A percentile compares a stretch with the other conserved stretches of the same genome.
Conservation (phyloP, 2,329 filamentous ascomycete genomes). For the Penicillium sp. region DNA sequence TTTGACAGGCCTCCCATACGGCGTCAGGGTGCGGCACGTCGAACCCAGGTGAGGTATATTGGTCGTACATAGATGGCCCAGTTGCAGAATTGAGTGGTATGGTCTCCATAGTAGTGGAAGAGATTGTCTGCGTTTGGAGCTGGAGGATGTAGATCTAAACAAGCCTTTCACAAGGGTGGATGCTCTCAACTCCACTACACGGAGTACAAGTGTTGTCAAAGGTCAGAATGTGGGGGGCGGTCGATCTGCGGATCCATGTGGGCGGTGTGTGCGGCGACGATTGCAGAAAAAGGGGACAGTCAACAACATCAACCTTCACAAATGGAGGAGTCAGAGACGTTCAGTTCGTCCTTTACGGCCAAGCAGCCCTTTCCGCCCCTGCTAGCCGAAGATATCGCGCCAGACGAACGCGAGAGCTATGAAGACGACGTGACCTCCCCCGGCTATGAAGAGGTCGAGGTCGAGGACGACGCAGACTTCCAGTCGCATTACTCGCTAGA, state of each 20-base stretch:
- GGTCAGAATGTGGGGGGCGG: not conserved
- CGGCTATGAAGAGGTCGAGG: constrained; percentile 31
- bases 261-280: constrained; percentile 5
- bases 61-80: not conserved
- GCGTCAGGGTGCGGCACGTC: not conserved
- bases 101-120: too few species aligned
- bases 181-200: too few species aligned
- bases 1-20: not conserved
- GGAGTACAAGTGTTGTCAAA: not conserved
- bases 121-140: too few species aligned
- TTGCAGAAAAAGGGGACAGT: constrained; percentile 11
- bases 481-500: constrained; percentile 49
- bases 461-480: constrained; percentile 47
- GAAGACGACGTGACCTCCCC: constrained; percentile 33
- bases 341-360: constrained; percentile 27
- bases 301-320: constrained; percentile 6
- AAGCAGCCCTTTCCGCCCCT: constrained; percentile 39
- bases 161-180: too few species aligned
- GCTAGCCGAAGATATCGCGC: constrained; percentile 27
- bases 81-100: too few species aligned
- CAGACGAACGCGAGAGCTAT: constrained; percentile 25
- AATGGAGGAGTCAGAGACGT: constrained; percentile 12
- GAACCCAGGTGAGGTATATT: not conserved
- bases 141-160: too few species aligned
- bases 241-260: not conserved